Base-by-base conservation (phyloP, 1,284 basidiomycete genomes). In the Coniferiporia sulphurascens region DNA sequence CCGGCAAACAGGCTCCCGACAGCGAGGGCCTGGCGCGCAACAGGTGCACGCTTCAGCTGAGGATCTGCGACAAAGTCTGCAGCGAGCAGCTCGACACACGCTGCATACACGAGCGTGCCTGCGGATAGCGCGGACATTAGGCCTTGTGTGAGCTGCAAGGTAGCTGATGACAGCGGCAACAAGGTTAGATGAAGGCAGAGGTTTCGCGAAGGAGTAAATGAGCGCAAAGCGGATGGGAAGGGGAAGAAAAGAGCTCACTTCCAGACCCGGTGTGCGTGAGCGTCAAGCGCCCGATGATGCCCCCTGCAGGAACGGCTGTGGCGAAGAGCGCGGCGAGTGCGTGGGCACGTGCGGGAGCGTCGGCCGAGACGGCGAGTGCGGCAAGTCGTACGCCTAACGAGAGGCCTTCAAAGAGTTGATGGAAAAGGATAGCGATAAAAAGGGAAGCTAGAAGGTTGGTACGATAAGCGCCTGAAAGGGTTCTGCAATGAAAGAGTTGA, bases 51-150 rank as follows among this genome's bases (percentile, higher is more conserved):
- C 46, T 66, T 63, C 56, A 69, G 60, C 32, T 67, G 65, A 9
- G 76, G 75, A 65, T 87, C 84, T 64, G 85, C 83, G 46, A 90
- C 84, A 63, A 90, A 89, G 70, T 90, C 88, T 2, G 82, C 87
- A 0, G 86, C 89, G 51, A 91, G 80, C 85, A 91, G 89, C 77
- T 91, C 88, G 10, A 91, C 86, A 17, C 85, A 87, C 12, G 85
- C 82, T 0, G 85, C 87, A 65, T 90, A 90, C 45, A 86, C 87
- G 50, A 91, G 78, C 84, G 90, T 84, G 1, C 89, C 89, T 1
- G 87, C 86, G 0, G 85, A 87, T n/a, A 89, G 74, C 8, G 86
- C 86, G 4, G 84, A 85, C 82, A 90, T 84, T 46, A 89, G 65
- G 34, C 88, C 88, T 67, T 87, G 84, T 1, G 78, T 76, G 17